phyloP scores from a whole-genome alignment of 78 protist genomes.

The Cyanophora paradoxa region DNA sequence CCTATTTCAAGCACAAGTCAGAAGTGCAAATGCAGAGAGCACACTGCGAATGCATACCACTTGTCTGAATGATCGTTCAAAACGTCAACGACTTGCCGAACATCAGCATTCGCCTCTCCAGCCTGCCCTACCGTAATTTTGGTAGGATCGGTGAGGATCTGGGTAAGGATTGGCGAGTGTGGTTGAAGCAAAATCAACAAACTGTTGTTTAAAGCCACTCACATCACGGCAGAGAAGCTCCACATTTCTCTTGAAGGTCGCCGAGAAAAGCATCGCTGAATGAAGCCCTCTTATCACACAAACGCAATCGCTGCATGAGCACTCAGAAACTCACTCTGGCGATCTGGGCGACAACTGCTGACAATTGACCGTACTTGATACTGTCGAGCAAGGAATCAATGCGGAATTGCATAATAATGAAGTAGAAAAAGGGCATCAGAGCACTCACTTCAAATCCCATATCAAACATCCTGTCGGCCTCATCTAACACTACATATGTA shows the following conservation, averaged over 20 bases:
- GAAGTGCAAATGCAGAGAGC: no score
- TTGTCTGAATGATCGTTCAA: slow-evolving; percentile 26
- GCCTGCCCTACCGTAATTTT: slow-evolving; percentile 51
- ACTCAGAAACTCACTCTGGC: slow-evolving; percentile 25
- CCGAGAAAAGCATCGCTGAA: slow-evolving; percentile 70
- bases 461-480: slow-evolving; percentile 80
- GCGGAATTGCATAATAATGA: no score
- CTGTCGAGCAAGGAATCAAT: no score
- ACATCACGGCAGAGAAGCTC: slow-evolving; percentile 61
- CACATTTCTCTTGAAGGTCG: slow-evolving; percentile 60
- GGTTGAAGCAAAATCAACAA: no score
- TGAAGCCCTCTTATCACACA: no score
- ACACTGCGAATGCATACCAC: no score
- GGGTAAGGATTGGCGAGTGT: slow-evolving; percentile 32
- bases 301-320: no score
- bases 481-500: slow-evolving; percentile 59
- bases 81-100: slow-evolving; percentile 51
- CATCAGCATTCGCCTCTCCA: slow-evolving; percentile 65
- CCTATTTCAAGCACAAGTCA: no score
- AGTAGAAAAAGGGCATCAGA: no score
- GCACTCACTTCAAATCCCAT: slow-evolving; percentile 78
- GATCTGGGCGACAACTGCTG: no score
- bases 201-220: no score
- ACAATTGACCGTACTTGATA: no score
- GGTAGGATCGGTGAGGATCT: neutral